Evolutionary conservation across 345 rosid genomes (phyloP).

Genomic region (Euclidium syriacum): DNA sequence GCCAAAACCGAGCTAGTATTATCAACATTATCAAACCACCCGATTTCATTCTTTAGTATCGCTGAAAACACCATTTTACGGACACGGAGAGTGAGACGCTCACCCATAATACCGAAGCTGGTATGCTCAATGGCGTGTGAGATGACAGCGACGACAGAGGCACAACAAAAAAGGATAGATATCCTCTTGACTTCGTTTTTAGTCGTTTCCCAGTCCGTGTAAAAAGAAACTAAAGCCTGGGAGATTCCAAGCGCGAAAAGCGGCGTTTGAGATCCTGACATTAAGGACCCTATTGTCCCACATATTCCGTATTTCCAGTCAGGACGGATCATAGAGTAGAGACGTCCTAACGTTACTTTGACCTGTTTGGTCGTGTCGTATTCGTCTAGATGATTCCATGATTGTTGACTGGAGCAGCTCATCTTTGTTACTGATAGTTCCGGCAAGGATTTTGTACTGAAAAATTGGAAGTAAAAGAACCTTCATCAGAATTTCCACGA

Average conservation of each 20-base stretch:
- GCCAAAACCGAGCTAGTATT: constrained; percentile 81
- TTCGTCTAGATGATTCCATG: constrained; percentile 36
- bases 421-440: constrained; percentile 37
- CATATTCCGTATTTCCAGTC: constrained; percentile 76
- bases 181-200: constrained; percentile 69
- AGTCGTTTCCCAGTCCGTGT: constrained; percentile 97
- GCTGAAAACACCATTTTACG: constrained; percentile 82
- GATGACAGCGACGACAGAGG: constrained; percentile 53
- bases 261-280: constrained; percentile 84
- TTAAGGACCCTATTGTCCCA: constrained; percentile 58
- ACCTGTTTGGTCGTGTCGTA: constrained; percentile 37
- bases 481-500: background rate
- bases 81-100: constrained; percentile 84
- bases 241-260: constrained; percentile 94
- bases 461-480: background rate
- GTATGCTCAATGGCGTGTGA: constrained; percentile 62
- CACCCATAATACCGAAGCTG: constrained; percentile 87
- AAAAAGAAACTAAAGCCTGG: constrained; percentile 81
- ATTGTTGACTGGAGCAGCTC: constrained; percentile 54
- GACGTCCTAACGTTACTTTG: constrained; percentile 48
- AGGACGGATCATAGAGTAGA: constrained; percentile 74
- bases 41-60: constrained; percentile 81
- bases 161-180: constrained; percentile 60
- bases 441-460: background rate
- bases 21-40: constrained; percentile 84